These are phyloP conservation scores for Fusarium zealandicum DNA, from an alignment of 2,329 filamentous ascomycete species.

Conservation along the genomic window DNA sequence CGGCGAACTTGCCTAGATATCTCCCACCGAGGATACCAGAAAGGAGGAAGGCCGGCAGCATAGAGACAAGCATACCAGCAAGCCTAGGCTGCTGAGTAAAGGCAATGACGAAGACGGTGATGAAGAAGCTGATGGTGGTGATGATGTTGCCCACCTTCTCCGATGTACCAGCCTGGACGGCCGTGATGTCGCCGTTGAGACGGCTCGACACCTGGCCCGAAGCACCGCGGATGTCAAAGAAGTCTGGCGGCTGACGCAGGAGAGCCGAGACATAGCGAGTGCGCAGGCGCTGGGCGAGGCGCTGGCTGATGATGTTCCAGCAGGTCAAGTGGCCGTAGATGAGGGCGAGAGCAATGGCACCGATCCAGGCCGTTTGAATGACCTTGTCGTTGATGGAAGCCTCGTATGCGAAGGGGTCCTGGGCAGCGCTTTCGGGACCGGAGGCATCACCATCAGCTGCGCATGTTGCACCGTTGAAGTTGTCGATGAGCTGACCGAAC, in stretches of 20 bases:
- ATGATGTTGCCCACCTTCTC: constrained; percentile 74
- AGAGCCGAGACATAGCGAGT: constrained; percentile 65
- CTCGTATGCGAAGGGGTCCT: constrained; percentile 46
- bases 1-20: constrained; percentile 60
- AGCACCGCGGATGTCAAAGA: constrained; percentile 65
- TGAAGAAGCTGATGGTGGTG: constrained; percentile 68
- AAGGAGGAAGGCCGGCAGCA: constrained; percentile 67
- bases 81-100: constrained; percentile 69
- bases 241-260: constrained; percentile 67
- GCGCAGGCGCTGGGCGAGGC: constrained; percentile 67
- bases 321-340: constrained; percentile 71
- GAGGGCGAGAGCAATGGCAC: constrained; percentile 66
- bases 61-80: constrained; percentile 67
- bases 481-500: constrained; percentile 68
- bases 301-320: constrained; percentile 69
- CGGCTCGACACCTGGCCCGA: constrained; percentile 69
- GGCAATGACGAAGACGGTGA: constrained; percentile 71
- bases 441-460: constrained; percentile 35
- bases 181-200: constrained; percentile 70
- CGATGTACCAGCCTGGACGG: constrained; percentile 71
- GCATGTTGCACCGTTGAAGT: constrained; percentile 65
- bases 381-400: constrained; percentile 62
- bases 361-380: constrained; percentile 63
- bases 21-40: constrained; percentile 65
- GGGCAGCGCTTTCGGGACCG: constrained; percentile 21